Evolutionary conservation across 495 filamentous ascomycete genomes (phyloP).

Genomic region (Hypomontagnella monticulosa): DNA sequence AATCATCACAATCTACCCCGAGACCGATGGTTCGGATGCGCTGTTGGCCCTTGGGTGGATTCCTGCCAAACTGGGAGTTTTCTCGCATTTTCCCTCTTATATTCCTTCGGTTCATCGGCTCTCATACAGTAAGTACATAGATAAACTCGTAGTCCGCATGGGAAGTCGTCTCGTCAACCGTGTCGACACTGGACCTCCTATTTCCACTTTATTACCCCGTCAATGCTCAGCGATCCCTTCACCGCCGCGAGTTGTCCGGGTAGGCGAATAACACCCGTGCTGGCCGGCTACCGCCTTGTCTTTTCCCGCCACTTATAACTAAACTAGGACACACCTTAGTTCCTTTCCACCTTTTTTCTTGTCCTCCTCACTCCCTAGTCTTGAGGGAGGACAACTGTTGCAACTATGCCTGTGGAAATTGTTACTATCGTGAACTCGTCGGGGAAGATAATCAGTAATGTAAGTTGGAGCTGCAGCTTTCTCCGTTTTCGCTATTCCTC

Average conservation of each 20-base stretch:
- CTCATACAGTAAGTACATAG: slow-evolving; percentile 25
- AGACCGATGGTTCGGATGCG: slow-evolving; percentile 35
- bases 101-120: slow-evolving; percentile 23
- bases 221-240: slow-evolving; percentile 41
- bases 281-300: slow-evolving; percentile 33
- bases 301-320: slow-evolving; percentile 38
- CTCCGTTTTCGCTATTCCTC: slow-evolving; percentile 6
- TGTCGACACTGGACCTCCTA: slow-evolving; percentile 28
- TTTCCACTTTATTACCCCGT: slow-evolving; percentile 41
- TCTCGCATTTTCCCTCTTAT: slow-evolving; percentile 8
- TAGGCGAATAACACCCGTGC: slow-evolving; percentile 38
- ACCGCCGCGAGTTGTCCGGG: slow-evolving; percentile 34
- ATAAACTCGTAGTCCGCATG: slow-evolving; percentile 21
- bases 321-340: slow-evolving; percentile 14
- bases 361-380: slow-evolving; percentile 12
- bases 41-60: slow-evolving; percentile 40
- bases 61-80: slow-evolving; percentile 15
- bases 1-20: slow-evolving; percentile 34
- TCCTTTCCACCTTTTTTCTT: slow-evolving; percentile 7
- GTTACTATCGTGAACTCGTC: slow-evolving; percentile 93
- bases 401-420: slow-evolving; percentile 66
- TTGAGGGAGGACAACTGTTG: slow-evolving; percentile 16
- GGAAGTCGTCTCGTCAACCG: slow-evolving; percentile 14
- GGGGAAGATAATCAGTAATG: slow-evolving; percentile 90
- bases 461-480: slow-evolving; percentile 58